Conservation (phyloP, 1,284 basidiomycete genomes). For the Leccinum fallax region DNA sequence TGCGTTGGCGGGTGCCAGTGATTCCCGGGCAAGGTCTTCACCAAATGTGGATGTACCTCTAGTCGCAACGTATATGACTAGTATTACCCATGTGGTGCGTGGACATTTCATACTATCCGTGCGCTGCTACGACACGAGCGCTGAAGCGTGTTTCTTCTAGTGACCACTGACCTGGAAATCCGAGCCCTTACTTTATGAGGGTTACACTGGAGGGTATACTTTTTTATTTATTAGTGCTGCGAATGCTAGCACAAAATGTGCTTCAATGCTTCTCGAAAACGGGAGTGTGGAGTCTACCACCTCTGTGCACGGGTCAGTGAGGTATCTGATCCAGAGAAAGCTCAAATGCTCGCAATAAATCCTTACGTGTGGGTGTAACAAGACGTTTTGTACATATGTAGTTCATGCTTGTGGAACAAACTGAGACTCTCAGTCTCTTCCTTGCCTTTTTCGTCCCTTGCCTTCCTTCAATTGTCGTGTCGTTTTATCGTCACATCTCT, state of each 20-base stretch:
- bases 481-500: no score
- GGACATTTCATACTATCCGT: background rate
- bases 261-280: background rate
- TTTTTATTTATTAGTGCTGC: background rate
- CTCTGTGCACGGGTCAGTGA: background rate
- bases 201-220: background rate
- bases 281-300: background rate
- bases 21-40: background rate
- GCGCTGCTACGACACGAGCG: background rate
- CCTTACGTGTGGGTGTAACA: no score
- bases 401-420: no score
- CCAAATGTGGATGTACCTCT: background rate
- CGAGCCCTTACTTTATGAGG: background rate
- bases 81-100: background rate
- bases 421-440: no score
- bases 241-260: background rate
- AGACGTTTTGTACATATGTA: no score
- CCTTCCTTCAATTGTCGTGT: no score
- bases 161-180: background rate
- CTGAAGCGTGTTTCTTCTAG: background rate
- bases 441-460: no score
- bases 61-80: background rate
- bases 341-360: no score
- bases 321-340: background rate
- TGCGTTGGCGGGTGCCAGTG: background rate